These are phyloP conservation scores for Nakaseomyces sp. DNA, from an alignment of 1,139 yeast species.

Conservation along the genomic window DNA sequence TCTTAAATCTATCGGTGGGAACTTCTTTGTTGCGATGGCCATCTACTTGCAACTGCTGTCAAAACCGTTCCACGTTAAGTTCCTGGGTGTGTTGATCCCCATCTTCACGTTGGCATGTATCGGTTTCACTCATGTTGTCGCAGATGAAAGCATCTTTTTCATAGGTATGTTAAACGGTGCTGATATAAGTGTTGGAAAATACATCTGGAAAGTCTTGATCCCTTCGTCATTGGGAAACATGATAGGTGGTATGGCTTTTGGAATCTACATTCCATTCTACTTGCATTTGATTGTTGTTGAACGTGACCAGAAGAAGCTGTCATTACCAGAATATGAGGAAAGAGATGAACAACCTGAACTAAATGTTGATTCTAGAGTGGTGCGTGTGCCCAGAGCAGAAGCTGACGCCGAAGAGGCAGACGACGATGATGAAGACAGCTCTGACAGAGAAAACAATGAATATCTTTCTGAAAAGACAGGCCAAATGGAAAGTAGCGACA, in stretches of 20 bases:
- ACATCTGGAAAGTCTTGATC: constrained; percentile 60
- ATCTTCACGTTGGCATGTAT: constrained; percentile 62
- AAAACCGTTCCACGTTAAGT: constrained; percentile 71
- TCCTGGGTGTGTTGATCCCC: constrained; percentile 55
- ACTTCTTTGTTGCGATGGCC: constrained; percentile 66
- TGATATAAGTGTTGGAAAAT: constrained; percentile 49
- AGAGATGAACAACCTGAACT: constrained; percentile 74
- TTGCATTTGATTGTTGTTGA: constrained; percentile 64
- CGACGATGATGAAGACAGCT: constrained; percentile 9
- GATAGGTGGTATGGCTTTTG: constrained; percentile 61
- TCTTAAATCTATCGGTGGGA: constrained; percentile 62
- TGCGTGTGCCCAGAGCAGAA: constrained; percentile 33
- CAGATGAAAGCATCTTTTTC: constrained; percentile 63
- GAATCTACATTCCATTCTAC: constrained; percentile 56
- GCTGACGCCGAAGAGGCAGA: constrained; percentile 12
- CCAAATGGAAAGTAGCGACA: background rate
- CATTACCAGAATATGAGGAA: constrained; percentile 58
- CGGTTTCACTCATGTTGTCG: constrained; percentile 74
- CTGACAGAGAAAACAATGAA: constrained; percentile 5
- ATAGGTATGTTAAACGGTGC: constrained; percentile 63
- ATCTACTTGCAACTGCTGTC: constrained; percentile 69
- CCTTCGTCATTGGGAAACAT: constrained; percentile 66
- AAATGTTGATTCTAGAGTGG: constrained; percentile 68
- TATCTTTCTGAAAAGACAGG: background rate
- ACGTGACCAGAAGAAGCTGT: constrained; percentile 48